Conservation (phyloP, 2,329 filamentous ascomycete genomes). For the Ambrosiella xylebori region DNA sequence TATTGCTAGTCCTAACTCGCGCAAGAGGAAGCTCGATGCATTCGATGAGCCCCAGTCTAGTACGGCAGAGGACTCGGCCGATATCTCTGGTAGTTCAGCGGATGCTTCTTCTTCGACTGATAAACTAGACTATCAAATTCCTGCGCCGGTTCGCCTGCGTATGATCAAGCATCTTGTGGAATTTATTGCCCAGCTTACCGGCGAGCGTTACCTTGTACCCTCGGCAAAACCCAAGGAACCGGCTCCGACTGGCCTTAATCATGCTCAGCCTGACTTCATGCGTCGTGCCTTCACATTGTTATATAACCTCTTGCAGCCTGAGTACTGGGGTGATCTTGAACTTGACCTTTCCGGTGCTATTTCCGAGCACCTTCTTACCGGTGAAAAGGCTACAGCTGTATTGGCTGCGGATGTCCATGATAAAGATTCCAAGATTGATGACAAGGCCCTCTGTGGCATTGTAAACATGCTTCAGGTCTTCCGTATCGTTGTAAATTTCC, state of each 20-base stretch:
- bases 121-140: conserved; percentile 50
- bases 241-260: conserved; percentile 25
- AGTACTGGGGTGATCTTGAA: conserved; percentile 83
- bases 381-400: conserved; percentile 53
- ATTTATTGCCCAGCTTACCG: conserved; percentile 73
- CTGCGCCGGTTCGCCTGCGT: conserved; percentile 49
- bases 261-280: conserved; percentile 17
- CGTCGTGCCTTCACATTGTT: conserved; percentile 71
- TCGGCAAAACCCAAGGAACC: conserved; percentile 48
- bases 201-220: conserved; percentile 62
- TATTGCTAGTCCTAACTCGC: conserved; percentile 46
- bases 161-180: conserved; percentile 91
- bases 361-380: conserved; percentile 67
- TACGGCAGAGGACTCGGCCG: neutral
- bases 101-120: conserved; percentile 8
- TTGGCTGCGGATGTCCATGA: conserved; percentile 42
- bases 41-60: conserved; percentile 18
- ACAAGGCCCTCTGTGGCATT: conserved; percentile 40
- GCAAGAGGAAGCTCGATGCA: conserved; percentile 64
- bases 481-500: conserved; percentile 73
- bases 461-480: conserved; percentile 84
- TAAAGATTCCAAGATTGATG: conserved; percentile 55
- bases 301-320: conserved; percentile 66
- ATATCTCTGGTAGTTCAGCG: neutral
- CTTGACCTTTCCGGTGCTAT: conserved; percentile 74